Conservation (phyloP, 495 filamentous ascomycete genomes). For the Glonium stellatum region DNA sequence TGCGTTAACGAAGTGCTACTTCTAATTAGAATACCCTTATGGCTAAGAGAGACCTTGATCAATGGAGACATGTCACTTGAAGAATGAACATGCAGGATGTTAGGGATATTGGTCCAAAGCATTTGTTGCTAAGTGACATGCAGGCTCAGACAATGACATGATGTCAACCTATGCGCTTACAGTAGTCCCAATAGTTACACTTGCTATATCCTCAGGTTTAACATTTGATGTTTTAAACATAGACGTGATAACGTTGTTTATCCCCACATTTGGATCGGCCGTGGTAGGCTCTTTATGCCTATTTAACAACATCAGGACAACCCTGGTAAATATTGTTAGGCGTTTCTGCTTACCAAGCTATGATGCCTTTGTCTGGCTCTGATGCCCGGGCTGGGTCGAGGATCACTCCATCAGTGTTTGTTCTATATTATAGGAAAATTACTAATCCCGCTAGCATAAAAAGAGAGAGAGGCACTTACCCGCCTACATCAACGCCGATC, state of each 20-base stretch:
- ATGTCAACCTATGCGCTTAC: too few species aligned
- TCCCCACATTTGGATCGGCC: conserved; percentile 48
- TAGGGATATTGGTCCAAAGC: too few species aligned
- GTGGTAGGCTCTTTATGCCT: conserved; percentile 44
- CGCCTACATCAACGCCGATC: conserved; percentile 33
- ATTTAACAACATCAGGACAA: background rate
- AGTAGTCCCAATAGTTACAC: conserved; percentile 57
- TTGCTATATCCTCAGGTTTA: conserved; percentile 38
- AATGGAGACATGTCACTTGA: too few species aligned
- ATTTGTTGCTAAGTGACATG: too few species aligned
- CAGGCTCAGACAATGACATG: too few species aligned
- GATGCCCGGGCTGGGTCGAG: conserved; percentile 38
- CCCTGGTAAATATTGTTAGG: background rate
- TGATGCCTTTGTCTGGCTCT: conserved; percentile 17
- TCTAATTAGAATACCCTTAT: too few species aligned
- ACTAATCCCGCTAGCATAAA: too few species aligned
- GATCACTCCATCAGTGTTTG: conserved; percentile 56
- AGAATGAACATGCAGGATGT: too few species aligned
- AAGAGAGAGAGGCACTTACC: conserved; percentile 2
- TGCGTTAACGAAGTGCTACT: conserved; percentile 53
- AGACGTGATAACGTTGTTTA: conserved; percentile 28
- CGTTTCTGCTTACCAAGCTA: conserved; percentile 2
- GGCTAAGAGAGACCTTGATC: too few species aligned
- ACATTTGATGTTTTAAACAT: conserved; percentile 18
- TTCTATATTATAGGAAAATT: conserved; percentile 37